Base-by-base conservation (phyloP, 768 basidiomycete genomes). In the Exidia glandulosa region DNA sequence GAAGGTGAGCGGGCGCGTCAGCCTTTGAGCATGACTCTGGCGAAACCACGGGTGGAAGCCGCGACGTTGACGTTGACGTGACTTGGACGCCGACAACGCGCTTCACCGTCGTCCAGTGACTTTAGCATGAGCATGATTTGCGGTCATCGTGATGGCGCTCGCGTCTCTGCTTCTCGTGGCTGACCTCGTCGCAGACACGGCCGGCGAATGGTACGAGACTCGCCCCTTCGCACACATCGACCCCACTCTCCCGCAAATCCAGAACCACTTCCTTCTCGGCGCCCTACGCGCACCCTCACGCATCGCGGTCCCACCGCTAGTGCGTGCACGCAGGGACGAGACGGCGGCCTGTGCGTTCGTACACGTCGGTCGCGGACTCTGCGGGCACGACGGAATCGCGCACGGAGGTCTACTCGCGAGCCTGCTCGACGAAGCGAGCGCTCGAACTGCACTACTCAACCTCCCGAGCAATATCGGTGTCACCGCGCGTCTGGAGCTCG, bases 391-490 rank as follows among this genome's bases (percentile, higher is more conserved):
- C 71, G 95, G 95, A 0, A 93, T 99, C 62, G 75, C 97, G 2
- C 95, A 99, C 66, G 95, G 95, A 0, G 95, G 95, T 1, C 66
- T 98, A 61, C 76, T 98, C 23, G 92, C 94, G 37, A 96, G 93
- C 2, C 71, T 98, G 19, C 70, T 96, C 59, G 95, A 99, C 63
- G 95, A 99, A 77, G 78, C 16, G 68, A 96, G 47, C 86, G 86
- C 59, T 0, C 75, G 95, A 61, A 87, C 83, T 66, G 94, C 95
- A 12, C 80, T 94, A 45, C 77, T 79, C 56, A 91, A 92, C 68
- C 74, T 98, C 0, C 92, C 94, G 0, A 86, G 89, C 25, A 86
- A 88, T 67, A 85, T 98, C 45, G 95, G 90, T 19, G 94, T 98
- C 12, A 99, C 95, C 0, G 95, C 94, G 2, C 88, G 82, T 47